phyloP scores from a whole-genome alignment of 129 eudicot species.

The Mikania micrantha region DNA sequence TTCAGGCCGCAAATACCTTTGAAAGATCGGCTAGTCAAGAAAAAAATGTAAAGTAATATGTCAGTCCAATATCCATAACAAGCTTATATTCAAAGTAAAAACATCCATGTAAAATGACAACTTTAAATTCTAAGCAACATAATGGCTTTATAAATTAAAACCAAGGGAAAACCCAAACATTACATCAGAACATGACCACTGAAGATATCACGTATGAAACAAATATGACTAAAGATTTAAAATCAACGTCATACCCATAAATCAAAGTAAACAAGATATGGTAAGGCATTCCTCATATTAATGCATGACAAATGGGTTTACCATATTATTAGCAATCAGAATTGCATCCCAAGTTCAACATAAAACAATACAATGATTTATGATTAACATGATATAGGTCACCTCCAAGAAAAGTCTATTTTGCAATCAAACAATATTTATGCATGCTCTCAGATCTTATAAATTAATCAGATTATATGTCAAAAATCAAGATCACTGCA shows the following conservation, averaged over 20 bases:
- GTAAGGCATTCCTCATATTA: background rate
- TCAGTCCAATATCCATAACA: slow-evolving; percentile 7
- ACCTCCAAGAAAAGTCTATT: background rate
- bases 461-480: background rate
- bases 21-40: slow-evolving; percentile 64
- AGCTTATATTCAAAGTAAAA: background rate
- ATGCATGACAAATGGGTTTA: background rate
- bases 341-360: background rate
- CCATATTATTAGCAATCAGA: background rate
- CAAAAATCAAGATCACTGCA: background rate
- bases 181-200: background rate
- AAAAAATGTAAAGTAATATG: slow-evolving; percentile 17
- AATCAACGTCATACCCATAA: background rate
- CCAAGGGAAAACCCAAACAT: background rate
- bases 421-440: too few species aligned
- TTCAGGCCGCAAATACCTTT: slow-evolving; percentile 97
- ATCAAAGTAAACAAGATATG: background rate
- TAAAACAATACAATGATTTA: background rate
- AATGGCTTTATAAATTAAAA: background rate
- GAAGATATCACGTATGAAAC: background rate
- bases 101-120: slow-evolving; percentile 7
- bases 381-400: background rate
- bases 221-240: background rate
- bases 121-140: background rate
- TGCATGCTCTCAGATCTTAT: background rate